Conservation (phyloP, 2,329 filamentous ascomycete species). For the Hymenoscyphus fraxineus region DNA sequence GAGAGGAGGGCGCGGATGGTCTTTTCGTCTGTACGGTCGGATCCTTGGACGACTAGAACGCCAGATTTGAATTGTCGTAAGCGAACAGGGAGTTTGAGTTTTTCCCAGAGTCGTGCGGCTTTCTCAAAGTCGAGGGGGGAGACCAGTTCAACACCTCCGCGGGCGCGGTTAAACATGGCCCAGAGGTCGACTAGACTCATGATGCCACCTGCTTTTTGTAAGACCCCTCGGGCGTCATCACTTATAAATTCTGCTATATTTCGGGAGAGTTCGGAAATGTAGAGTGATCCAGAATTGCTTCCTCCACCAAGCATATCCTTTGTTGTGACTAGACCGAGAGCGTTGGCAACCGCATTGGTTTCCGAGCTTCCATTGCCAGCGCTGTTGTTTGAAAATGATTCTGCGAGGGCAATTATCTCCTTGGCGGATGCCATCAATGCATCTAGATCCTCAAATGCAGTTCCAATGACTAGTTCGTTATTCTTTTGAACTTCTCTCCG, state of each 20-base stretch:
- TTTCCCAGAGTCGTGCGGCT: constrained; percentile 84
- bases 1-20: constrained; percentile 71
- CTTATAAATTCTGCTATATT: constrained; percentile 87
- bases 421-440: constrained; percentile 97
- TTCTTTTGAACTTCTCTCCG: constrained; percentile 83
- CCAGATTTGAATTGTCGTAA: constrained; percentile 88
- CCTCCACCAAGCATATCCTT: constrained; percentile 88
- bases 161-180: constrained; percentile 90
- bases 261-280: constrained; percentile 80
- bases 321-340: constrained; percentile 85
- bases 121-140: constrained; percentile 90
- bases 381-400: constrained; percentile 68
- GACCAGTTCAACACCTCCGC: constrained; percentile 90
- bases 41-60: constrained; percentile 86
- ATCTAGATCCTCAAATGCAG: constrained; percentile 92
- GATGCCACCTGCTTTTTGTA: constrained; percentile 79
- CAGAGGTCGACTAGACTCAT: constrained; percentile 87
- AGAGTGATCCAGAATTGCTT: constrained; percentile 72
- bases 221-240: constrained; percentile 74
- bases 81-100: constrained; percentile 78
- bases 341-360: constrained; percentile 69
- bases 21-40: constrained; percentile 85
- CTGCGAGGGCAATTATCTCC: constrained; percentile 88
- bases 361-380: constrained; percentile 61
- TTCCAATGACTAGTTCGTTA: constrained; percentile 89